phyloP scores from a whole-genome alignment of 768 basidiomycete genomes.

The Suillus placidus region DNA sequence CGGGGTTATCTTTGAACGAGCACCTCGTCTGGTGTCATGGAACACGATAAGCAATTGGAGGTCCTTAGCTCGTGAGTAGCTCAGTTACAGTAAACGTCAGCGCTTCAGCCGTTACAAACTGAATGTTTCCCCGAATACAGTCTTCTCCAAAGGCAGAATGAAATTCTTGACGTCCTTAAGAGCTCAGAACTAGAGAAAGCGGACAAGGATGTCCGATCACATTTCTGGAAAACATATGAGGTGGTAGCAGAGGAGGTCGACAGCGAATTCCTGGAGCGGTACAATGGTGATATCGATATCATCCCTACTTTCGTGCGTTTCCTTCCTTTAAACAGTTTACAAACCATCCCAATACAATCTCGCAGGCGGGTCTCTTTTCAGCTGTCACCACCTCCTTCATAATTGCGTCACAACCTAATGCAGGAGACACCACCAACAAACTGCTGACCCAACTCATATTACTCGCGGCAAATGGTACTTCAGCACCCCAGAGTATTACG shows the following conservation, averaged over 20 bases:
- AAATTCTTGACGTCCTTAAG: slow-evolving; percentile 3
- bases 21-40: slow-evolving; percentile 1
- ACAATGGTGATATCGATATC: slow-evolving; percentile 17
- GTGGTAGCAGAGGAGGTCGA: slow-evolving; percentile 12
- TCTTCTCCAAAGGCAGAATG: slow-evolving; percentile 2
- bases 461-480: slow-evolving; percentile 14
- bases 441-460: slow-evolving; percentile 17
- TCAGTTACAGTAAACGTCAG: background rate
- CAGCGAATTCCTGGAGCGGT: slow-evolving; percentile 12
- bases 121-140: background rate
- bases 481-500: slow-evolving; percentile 2
- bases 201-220: slow-evolving; percentile 12
- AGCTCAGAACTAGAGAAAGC: slow-evolving; percentile 3
- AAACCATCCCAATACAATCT: background rate
- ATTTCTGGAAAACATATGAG: slow-evolving; percentile 9
- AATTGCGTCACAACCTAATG: slow-evolving; percentile 14
- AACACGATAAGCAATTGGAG: background rate
- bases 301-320: slow-evolving; percentile 15
- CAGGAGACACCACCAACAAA: slow-evolving; percentile 16
- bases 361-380: slow-evolving; percentile 22
- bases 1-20: background rate
- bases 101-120: background rate
- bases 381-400: slow-evolving; percentile 22
- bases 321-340: background rate
- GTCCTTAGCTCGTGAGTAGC: slow-evolving; percentile 3